Base-by-base conservation (phyloP, 2,329 filamentous ascomycete species). In the Coccinonectria pachysandricola region DNA sequence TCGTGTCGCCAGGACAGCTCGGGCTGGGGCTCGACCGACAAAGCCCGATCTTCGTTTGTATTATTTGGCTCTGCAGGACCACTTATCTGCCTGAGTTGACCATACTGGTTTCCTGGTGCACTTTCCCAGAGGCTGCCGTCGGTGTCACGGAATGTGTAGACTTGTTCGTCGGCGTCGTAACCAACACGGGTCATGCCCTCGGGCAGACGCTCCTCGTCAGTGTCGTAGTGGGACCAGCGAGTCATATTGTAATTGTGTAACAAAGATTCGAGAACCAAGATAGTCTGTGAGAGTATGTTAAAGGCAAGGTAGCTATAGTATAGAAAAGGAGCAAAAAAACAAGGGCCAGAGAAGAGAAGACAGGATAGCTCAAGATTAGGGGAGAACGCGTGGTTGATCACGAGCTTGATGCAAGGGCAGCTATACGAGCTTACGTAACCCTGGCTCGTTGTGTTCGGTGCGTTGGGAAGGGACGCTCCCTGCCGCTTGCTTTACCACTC, bases 151-250 rank as follows among this genome's bases (percentile, higher is more conserved):
- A 64, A 72, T 12, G 62, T 68, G 49, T 71, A 71, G 27, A 55
- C 50, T 39, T 68, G 58, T 2, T 56, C 62, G 45, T 71, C 67
- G 28, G 66, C 64, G 34, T 73, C 68, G 52, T 74, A 73, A 37
- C 65, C 66, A 15, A 68, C 53, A 30, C 68, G 60, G 21, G 53
- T 45, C 60, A 73, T 68, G 48, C 68, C 68, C 20, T 63, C 54
- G 3, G 69, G 68, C 10, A 74, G 60, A 21, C 68, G 65, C 30
- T 65, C 56, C 12, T 62, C 56, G 36, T 72, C 68, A 5, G 54
- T 51, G 28, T 64, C 60, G 42, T 59, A 57, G 28, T 48, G 51
- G 12, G 59, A 56, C 39, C 50, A 60, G 32, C 57, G 58, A 31
- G 56, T 52, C 60, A 64, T 64, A 35, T n/a, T n/a, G n/a, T n/a